These are phyloP conservation scores for Yamadazyma olivae DNA, from an alignment of 805 yeast species.

Conservation along the genomic window DNA sequence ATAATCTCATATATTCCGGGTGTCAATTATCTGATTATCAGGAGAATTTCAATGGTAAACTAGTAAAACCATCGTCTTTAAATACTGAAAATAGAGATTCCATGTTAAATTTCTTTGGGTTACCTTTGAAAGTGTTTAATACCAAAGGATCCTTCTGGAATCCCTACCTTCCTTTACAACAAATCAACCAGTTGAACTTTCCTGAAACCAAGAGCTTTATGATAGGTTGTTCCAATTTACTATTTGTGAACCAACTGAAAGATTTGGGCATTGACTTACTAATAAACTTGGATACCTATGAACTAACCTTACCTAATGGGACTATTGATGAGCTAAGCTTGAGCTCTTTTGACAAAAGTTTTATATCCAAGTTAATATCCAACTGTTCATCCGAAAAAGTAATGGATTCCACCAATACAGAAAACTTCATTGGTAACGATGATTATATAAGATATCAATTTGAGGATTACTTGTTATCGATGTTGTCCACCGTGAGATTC, in stretches of 20 bases:
- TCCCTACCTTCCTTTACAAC: conserved; percentile 94
- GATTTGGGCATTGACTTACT: conserved; percentile 63
- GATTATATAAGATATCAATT: conserved; percentile 85
- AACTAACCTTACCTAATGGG: conserved; percentile 42
- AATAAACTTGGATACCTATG: conserved; percentile 63
- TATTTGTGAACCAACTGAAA: conserved; percentile 63
- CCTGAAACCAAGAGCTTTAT: conserved; percentile 60
- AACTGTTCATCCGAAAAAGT: conserved; percentile 45
- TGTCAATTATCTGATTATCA: conserved; percentile 63
- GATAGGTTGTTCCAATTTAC: conserved; percentile 85
- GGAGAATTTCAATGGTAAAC: conserved; percentile 43
- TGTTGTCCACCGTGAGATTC: conserved; percentile 71
- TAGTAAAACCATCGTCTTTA: conserved; percentile 62
- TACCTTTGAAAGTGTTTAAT: conserved; percentile 84
- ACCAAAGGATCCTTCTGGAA: conserved; percentile 79
- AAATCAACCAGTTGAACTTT: conserved; percentile 66
- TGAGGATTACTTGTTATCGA: conserved; percentile 83
- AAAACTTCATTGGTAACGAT: conserved; percentile 48
- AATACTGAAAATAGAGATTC: conserved; percentile 78
- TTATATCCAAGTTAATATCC: conserved; percentile 57
- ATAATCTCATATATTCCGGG: conserved; percentile 72
- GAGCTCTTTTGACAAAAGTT: conserved; percentile 59
- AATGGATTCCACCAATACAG: conserved; percentile 37
- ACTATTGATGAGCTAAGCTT: conserved; percentile 23
- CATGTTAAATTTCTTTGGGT: conserved; percentile 74